Percentiles rank a stretch among this genome's conserved stretches.
Evolutionary conservation across 2,329 filamentous ascomycete genomes (phyloP).

Genomic region (Diaporthe sp.): DNA sequence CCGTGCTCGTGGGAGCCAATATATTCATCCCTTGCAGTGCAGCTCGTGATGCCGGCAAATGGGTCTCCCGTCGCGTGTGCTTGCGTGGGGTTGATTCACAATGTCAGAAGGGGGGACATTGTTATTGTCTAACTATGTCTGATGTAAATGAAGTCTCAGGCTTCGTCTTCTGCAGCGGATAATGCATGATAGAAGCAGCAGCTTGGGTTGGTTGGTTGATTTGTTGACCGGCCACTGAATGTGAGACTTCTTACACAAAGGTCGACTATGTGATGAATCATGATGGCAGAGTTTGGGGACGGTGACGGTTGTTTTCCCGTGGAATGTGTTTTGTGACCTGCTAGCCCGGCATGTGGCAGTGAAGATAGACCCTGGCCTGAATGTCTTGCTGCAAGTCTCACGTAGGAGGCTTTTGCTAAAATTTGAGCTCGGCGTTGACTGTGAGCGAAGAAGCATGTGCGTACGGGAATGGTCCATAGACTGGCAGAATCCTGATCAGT

Average conservation of each 20-base stretch:
- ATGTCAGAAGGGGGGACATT: no score
- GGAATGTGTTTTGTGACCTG: not conserved
- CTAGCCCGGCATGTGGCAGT: not conserved
- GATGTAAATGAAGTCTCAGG: not conserved
- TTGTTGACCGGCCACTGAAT: not conserved
- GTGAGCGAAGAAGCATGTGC: not conserved
- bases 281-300: not conserved
- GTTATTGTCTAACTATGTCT: not conserved
- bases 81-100: not conserved
- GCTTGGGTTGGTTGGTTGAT: not conserved
- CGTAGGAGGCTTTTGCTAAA: not conserved
- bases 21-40: not conserved
- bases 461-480: not conserved
- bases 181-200: not conserved
- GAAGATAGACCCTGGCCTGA: not conserved
- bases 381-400: not conserved
- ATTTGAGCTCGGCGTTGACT: not conserved
- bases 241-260: not conserved
- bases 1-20: not conserved
- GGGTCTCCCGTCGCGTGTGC: no score
- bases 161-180: not conserved
- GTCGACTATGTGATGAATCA: not conserved
- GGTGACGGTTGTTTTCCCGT: not conserved
- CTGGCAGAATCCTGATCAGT: not conserved
- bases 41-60: not conserved